phyloP scores from a whole-genome alignment of 176 grass and related monocot genomes.

The Stipa capillata region DNA sequence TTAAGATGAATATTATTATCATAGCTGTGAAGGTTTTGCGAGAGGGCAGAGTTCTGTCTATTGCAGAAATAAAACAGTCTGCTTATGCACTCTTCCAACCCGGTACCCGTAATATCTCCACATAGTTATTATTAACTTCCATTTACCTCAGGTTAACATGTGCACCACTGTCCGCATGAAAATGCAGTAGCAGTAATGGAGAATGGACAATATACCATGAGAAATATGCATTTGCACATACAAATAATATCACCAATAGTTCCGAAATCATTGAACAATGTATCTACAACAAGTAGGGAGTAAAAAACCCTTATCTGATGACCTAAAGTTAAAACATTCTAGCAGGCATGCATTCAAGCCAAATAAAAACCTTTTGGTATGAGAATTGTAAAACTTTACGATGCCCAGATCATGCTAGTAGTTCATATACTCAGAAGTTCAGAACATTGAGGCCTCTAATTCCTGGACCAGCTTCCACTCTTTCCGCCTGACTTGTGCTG shows the following conservation, averaged over 20 bases:
- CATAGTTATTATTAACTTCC: background rate
- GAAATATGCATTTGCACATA: background rate
- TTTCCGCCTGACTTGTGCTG: slow-evolving; percentile 80
- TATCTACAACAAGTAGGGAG: background rate
- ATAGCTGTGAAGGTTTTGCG: too few species aligned
- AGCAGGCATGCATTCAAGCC: background rate
- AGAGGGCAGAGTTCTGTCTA: background rate
- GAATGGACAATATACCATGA: background rate
- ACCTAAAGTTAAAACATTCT: background rate
- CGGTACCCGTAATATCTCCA: background rate
- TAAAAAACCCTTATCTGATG: background rate
- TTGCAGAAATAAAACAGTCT: background rate
- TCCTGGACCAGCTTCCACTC: slow-evolving; percentile 68
- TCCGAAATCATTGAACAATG: background rate
- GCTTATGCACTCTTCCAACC: background rate
- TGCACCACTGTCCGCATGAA: background rate
- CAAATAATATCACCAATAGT: background rate
- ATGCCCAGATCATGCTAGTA: background rate
- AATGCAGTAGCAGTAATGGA: background rate
- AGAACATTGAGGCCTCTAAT: slow-evolving; percentile 18
- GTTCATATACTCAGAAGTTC: background rate
- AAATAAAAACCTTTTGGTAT: slow-evolving; percentile 2
- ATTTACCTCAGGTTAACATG: background rate
- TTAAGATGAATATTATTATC: background rate
- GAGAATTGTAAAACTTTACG: background rate